These are phyloP conservation scores for Aureobasidium pullulans DNA, from an alignment of 2,329 filamentous ascomycete genomes.

Conservation along the genomic window DNA sequence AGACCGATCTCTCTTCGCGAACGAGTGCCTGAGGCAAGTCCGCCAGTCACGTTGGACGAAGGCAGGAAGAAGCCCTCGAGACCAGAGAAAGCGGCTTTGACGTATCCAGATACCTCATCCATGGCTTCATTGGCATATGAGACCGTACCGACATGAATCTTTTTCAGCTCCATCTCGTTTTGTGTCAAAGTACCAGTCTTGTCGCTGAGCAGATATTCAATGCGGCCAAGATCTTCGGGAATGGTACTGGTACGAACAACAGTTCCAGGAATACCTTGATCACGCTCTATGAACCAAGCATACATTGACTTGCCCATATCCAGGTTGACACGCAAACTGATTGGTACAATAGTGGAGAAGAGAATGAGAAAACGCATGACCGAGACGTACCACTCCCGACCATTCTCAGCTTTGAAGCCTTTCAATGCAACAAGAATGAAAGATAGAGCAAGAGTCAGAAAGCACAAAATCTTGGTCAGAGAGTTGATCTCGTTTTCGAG, in stretches of 20 bases:
- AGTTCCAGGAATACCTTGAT: conserved; percentile 81
- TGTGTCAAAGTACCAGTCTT: conserved; percentile 98
- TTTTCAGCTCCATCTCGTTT: conserved; percentile 80
- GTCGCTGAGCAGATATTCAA: conserved; percentile 93
- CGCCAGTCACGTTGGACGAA: conserved; percentile 49
- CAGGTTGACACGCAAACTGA: conserved; percentile 90
- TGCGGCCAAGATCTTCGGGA: conserved; percentile 87
- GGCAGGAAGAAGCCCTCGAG: conserved; percentile 58
- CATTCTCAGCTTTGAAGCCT: conserved; percentile 61
- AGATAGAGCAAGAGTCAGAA: conserved; percentile 77
- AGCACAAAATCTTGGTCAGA: conserved; percentile 89
- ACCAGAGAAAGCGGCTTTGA: conserved; percentile 70
- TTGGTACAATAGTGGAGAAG: conserved; percentile 98
- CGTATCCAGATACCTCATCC: conserved; percentile 87
- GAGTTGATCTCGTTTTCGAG: conserved; percentile 96
- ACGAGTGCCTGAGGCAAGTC: conserved; percentile 57
- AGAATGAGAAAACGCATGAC: conserved; percentile 97
- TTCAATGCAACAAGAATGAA: conserved; percentile 82
- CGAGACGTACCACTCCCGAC: conserved; percentile 81
- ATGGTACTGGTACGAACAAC: conserved; percentile 96
- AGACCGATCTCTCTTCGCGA: conserved; percentile 90
- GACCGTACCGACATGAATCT: conserved; percentile 95
- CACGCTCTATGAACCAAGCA: conserved; percentile 88
- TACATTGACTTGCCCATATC: conserved; percentile 97
- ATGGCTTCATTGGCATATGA: conserved; percentile 98